These are phyloP conservation scores for Vitis rotundifolia DNA, from an alignment of 164 flowering plant species.

Conservation along the genomic window DNA sequence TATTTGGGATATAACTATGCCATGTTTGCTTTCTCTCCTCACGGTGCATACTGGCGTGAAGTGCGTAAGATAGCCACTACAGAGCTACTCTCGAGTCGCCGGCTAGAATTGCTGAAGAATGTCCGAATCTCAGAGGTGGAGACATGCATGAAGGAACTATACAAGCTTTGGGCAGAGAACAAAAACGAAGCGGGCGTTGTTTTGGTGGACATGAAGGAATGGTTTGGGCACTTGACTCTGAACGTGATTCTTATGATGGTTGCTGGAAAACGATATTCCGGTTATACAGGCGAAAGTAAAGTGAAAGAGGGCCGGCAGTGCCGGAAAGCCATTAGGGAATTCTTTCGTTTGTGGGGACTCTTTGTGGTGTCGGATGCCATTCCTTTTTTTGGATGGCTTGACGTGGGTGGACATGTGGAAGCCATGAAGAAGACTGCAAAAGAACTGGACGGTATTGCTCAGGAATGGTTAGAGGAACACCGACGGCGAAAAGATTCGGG, in stretches of 20 bases:
- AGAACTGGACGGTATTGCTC: conserved; percentile 21
- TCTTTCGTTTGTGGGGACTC: conserved; percentile 16
- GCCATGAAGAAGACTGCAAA: conserved; percentile 32
- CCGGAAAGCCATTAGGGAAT: conserved; percentile 17
- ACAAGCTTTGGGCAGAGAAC: conserved; percentile 7
- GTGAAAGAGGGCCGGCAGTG: conserved; percentile 18
- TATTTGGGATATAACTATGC: no score
- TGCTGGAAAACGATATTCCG: conserved; percentile 26
- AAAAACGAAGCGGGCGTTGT: not conserved
- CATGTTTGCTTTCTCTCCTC: no score
- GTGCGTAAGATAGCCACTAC: conserved; percentile 29
- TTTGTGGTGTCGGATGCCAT: conserved; percentile 29
- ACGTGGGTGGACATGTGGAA: conserved; percentile 32
- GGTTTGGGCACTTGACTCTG: conserved; percentile 26
- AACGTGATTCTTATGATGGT: conserved; percentile 29
- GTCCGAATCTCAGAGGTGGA: conserved; percentile 19
- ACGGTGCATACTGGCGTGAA: conserved; percentile 26
- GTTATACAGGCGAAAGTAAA: not conserved
- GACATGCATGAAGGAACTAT: conserved; percentile 11
- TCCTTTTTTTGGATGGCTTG: conserved; percentile 36
- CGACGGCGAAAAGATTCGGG: conserved; percentile 1
- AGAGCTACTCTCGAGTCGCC: conserved; percentile 29
- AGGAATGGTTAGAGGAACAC: conserved; percentile 37
- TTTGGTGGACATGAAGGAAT: conserved; percentile 22
- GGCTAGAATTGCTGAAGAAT: conserved; percentile 28